Evolutionary conservation across 2,329 filamentous ascomycete species (phyloP).

Genomic region (Aureobasidium namibiae): DNA sequence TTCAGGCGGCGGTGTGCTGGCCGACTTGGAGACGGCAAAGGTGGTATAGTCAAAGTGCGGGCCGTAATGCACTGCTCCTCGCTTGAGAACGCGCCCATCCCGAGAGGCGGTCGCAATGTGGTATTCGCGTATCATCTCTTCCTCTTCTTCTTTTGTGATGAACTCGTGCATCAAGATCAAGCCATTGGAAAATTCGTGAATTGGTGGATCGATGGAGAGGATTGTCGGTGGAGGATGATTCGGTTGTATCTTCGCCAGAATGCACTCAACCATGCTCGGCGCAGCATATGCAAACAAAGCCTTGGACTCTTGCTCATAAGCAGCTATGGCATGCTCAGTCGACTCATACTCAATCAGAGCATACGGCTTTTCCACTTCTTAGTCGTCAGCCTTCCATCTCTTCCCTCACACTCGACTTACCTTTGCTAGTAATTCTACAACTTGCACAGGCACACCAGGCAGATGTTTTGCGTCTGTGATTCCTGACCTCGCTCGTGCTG

Average conservation of each 20-base stretch:
- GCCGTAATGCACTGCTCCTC: conserved; percentile 7
- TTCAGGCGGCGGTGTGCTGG: conserved; percentile 2
- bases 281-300: neutral
- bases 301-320: neutral
- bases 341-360: conserved; percentile 1
- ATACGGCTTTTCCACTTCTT: neutral
- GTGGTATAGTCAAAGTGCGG: conserved; percentile 13
- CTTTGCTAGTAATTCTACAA: conserved; percentile 6
- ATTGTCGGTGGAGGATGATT: neutral
- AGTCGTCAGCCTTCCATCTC: neutral
- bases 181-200: neutral
- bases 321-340: neutral
- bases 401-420: neutral
- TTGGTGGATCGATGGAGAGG: neutral
- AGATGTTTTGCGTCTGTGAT: neutral
- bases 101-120: neutral
- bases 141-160: conserved; percentile 11
- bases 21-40: conserved; percentile 3
- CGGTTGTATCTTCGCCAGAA: neutral
- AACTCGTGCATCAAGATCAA: conserved; percentile 7
- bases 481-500: neutral
- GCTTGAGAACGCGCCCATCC: neutral
- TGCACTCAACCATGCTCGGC: neutral
- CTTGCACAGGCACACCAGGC: neutral
- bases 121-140: conserved; percentile 9